Conservation (phyloP, 495 filamentous ascomycete species). For the Neurospora sp. region DNA sequence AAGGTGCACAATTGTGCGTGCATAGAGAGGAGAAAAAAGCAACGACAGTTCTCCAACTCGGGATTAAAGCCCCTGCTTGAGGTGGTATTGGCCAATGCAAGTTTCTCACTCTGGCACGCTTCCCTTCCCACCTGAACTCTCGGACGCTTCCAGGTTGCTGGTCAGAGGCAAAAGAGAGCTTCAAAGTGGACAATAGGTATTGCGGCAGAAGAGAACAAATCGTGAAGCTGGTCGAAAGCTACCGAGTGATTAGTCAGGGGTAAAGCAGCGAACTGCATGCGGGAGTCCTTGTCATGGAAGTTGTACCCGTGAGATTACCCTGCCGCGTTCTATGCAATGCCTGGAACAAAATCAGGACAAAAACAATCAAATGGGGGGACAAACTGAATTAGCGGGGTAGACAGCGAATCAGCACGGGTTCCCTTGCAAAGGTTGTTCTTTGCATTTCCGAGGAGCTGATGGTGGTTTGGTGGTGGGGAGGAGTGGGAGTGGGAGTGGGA, state of each 20-base stretch:
- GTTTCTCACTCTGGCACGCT: not conserved
- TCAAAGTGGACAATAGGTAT: not conserved
- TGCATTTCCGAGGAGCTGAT: slow-evolving; percentile 27
- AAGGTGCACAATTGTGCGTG: not conserved
- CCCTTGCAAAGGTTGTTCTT: slow-evolving; percentile 4
- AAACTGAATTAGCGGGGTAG: not conserved
- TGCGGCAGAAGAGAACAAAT: not conserved
- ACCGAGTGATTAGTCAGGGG: not conserved
- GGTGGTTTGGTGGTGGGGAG: not conserved
- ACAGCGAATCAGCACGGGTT: slow-evolving; percentile 1
- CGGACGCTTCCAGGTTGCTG: not conserved
- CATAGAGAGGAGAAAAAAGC: not conserved
- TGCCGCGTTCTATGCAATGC: not conserved
- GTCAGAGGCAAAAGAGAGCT: not conserved
- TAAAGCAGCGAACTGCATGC: not conserved
- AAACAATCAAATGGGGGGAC: not conserved
- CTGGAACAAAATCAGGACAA: not conserved
- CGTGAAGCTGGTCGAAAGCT: not conserved
- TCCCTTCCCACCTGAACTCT: not conserved
- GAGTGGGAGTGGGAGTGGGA: not conserved
- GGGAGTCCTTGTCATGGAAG: not conserved
- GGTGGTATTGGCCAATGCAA: not conserved
- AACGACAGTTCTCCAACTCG: not conserved
- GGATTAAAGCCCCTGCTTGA: not conserved
- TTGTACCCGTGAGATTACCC: not conserved